Evolutionary conservation across 495 filamentous ascomycete genomes (phyloP).

Genomic region (Penicillium cinerascens): DNA sequence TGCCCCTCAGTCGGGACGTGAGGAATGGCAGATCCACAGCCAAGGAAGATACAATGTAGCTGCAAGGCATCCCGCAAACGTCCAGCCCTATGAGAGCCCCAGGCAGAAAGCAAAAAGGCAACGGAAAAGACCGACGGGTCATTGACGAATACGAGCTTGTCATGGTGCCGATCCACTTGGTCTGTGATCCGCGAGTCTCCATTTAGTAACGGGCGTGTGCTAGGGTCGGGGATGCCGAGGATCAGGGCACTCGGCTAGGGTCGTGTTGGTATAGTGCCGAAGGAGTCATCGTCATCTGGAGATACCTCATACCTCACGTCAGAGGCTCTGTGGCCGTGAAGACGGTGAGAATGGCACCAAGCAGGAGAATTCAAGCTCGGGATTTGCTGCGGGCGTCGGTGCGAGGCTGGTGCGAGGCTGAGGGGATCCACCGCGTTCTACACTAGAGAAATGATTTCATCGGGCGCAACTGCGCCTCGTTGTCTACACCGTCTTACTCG

Average conservation of each 20-base stretch:
- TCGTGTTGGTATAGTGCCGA: neutral
- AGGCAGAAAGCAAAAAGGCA: conserved; percentile 20
- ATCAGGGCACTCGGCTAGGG: neutral
- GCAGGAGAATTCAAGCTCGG: neutral
- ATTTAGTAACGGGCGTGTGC: neutral
- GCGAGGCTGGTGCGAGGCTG: conserved; percentile 12
- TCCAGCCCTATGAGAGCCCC: conserved; percentile 23
- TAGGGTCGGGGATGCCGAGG: neutral
- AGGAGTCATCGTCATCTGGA: no score
- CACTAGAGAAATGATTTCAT: neutral
- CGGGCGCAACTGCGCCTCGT: conserved; percentile 7
- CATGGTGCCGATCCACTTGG: conserved; percentile 1
- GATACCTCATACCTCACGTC: neutral
- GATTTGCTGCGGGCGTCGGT: conserved; percentile 9
- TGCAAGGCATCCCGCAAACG: conserved; percentile 20
- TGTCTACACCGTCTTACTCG: conserved; percentile 5
- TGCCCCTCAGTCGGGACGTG: no score
- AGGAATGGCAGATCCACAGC: neutral
- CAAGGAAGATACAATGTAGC: neutral
- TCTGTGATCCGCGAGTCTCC: neutral
- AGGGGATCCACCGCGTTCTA: conserved; percentile 1
- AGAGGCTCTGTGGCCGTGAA: neutral
- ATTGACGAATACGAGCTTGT: conserved; percentile 8
- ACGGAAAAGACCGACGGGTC: conserved; percentile 20
- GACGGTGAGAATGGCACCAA: no score